These are phyloP conservation scores for Oryza punctata DNA, from an alignment of 176 grass and related monocot species.

Conservation along the genomic window DNA sequence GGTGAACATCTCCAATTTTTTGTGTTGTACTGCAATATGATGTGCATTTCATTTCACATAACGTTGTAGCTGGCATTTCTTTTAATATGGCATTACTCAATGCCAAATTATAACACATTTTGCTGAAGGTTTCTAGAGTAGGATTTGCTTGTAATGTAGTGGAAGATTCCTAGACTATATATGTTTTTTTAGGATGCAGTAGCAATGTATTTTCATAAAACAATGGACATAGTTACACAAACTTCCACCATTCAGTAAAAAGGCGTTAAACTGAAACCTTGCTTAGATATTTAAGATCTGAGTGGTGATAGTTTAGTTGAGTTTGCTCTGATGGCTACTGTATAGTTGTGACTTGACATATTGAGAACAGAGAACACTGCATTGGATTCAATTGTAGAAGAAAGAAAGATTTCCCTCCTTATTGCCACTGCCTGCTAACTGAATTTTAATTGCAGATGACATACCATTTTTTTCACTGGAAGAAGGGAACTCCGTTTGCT, in stretches of 20 bases:
- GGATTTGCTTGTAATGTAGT: not conserved
- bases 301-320: not conserved
- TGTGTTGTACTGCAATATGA: not conserved
- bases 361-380: not conserved
- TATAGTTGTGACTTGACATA: not conserved
- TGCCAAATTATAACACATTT: not conserved
- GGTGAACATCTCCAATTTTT: not conserved
- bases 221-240: not conserved
- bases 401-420: not conserved
- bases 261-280: not conserved
- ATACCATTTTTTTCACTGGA: constrained; percentile 97
- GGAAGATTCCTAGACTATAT: not conserved
- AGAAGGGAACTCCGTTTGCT: constrained; percentile 87
- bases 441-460: constrained; percentile 67
- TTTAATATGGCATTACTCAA: not conserved
- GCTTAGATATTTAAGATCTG: not conserved
- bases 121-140: not conserved
- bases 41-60: not conserved
- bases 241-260: not conserved
- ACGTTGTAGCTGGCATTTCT: constrained; percentile 8
- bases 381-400: not conserved
- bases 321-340: not conserved
- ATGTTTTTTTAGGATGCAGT: not conserved
- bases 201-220: not conserved
- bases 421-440: constrained; percentile 14